These are phyloP conservation scores for Geotrichum bryndzae DNA, from an alignment of 1,139 yeast species.

Conservation along the genomic window DNA sequence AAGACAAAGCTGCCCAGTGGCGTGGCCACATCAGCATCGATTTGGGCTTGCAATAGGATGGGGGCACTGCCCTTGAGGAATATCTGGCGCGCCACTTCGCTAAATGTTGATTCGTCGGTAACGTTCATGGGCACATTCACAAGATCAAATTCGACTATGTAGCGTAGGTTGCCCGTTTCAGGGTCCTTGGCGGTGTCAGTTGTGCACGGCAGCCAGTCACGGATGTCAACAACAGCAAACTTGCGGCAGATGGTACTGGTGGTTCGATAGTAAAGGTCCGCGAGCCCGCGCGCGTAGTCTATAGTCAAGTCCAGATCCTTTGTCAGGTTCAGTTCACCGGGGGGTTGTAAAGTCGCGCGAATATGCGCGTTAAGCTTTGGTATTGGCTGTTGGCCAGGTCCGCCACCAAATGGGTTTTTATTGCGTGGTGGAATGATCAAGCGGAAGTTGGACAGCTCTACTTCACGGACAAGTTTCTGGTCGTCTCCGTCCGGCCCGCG, in stretches of 20 bases:
- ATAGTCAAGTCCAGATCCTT: conserved; percentile 20
- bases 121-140: conserved; percentile 32
- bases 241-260: conserved; percentile 21
- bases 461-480: conserved; percentile 24
- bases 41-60: conserved; percentile 30
- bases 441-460: conserved; percentile 24
- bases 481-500: conserved; percentile 14
- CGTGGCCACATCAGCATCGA: conserved; percentile 38
- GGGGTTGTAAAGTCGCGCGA: conserved; percentile 23
- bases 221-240: conserved; percentile 31
- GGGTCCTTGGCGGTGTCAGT: conserved; percentile 22
- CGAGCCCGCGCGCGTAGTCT: conserved; percentile 28
- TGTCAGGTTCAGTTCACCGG: conserved; percentile 21
- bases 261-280: conserved; percentile 24
- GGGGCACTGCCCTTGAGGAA: conserved; percentile 28
- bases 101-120: conserved; percentile 29
- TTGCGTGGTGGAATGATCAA: conserved; percentile 21
- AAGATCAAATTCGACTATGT: conserved; percentile 27
- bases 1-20: conserved; percentile 38
- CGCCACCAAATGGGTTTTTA: conserved; percentile 20
- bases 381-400: conserved; percentile 14
- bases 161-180: conserved; percentile 10
- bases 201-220: conserved; percentile 34
- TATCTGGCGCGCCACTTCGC: conserved; percentile 29
- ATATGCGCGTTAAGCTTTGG: conserved; percentile 27